Percentiles rank a stretch among this genome's conserved stretches.
Conservation (phyloP, 257 asterid species). For the Nicotiana attenuata region DNA sequence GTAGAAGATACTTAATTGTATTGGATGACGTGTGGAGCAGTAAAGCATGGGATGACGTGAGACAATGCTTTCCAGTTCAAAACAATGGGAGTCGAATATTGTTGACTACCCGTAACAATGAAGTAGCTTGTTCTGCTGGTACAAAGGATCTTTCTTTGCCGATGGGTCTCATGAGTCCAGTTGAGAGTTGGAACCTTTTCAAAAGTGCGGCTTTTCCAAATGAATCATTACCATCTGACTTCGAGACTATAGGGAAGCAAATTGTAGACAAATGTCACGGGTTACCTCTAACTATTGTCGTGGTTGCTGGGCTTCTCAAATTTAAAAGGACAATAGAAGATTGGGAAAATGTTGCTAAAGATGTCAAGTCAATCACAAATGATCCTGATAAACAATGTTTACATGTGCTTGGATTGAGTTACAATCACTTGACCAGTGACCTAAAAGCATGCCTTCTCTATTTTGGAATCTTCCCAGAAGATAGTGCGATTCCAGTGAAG, state of each 20-base stretch:
- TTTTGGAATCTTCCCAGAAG: slow-evolving; percentile 8
- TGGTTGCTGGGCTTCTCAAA: no score
- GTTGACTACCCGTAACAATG: neutral
- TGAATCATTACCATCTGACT: neutral
- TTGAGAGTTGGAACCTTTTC: slow-evolving; percentile 10
- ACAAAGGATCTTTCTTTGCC: neutral
- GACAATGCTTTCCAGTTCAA: no score
- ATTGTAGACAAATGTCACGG: neutral
- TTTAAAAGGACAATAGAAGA: no score
- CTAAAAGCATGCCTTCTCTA: neutral
- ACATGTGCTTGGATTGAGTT: no score
- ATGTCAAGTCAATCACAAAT: neutral
- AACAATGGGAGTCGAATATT: neutral
- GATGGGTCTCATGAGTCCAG: neutral
- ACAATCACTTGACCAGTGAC: no score
- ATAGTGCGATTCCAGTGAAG: neutral
- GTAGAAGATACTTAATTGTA: no score
- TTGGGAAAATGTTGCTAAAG: no score
- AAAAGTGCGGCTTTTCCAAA: neutral
- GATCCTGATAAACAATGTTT: neutral
- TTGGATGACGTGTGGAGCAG: no score
- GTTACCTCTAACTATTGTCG: no score
- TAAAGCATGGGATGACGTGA: no score
- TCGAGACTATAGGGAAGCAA: neutral
- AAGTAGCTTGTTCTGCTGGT: neutral